A percentile compares a stretch with the other conserved stretches of the same genome.
Conservation (phyloP, 768 basidiomycete species). For the Lentinula sp. region DNA sequence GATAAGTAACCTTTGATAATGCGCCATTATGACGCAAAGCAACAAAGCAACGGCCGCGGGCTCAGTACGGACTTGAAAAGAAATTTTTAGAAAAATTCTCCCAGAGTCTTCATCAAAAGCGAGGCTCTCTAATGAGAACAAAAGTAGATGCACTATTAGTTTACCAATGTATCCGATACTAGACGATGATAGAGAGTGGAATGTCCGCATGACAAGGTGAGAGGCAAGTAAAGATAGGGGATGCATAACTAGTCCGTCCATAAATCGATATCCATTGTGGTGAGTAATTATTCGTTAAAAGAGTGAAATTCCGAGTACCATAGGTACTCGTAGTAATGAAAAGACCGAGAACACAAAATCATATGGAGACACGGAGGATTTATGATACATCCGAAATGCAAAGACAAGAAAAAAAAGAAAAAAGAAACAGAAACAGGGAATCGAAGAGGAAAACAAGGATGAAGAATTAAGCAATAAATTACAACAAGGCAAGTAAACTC, state of each 20-base stretch:
- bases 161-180: not conserved
- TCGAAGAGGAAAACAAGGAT: not conserved
- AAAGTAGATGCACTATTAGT: not conserved
- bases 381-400: not conserved
- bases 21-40: not conserved
- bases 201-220: not conserved
- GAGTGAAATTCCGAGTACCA: not conserved
- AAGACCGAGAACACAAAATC: not conserved
- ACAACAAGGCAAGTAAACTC: not conserved
- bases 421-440: no score
- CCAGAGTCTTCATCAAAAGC: no score
- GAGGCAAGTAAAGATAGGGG: not conserved
- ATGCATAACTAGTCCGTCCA: not conserved
- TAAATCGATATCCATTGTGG: not conserved
- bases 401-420: not conserved
- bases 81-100: not conserved
- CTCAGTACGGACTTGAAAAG: no score
- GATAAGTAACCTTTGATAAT: not conserved
- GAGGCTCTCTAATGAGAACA: no score
- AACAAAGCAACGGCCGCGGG: not conserved
- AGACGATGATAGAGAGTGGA: not conserved
- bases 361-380: not conserved
- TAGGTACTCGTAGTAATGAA: not conserved
- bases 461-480: conserved; percentile 3
- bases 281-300: not conserved